Evolutionary conservation across 2,329 filamentous ascomycete genomes (phyloP), one percentile per base, ranked within the genome.

Genomic region (Alternaria arborescens): DNA sequence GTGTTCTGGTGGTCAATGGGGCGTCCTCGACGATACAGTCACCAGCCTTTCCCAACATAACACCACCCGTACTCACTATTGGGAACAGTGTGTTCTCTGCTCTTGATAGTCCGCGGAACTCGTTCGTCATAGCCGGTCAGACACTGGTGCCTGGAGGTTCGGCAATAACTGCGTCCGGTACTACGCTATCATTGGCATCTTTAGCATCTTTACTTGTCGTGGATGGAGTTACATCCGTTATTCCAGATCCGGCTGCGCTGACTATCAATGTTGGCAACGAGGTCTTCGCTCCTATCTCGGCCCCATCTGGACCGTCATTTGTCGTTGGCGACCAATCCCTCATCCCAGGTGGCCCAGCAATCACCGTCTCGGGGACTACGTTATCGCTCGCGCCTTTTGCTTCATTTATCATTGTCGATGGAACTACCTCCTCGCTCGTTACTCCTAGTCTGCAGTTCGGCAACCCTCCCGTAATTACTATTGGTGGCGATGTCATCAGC

Each of bases 91-190:
- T 71, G 7, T 73, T 73, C 62, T 69, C 62, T 5, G 65, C 74
- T 30, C 52, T 72, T 10, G 73, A 6, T 53, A 67, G 12, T 54
- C 66, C 11, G 76, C 74, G 0, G 74, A 71, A 6, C 66, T 76
- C 74, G 6, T 80, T 79, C 59, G 32, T 80, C 3, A 76, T 82
- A 41, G 66, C 59, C n/a, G 78, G 77, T 0, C 73, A 79, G 40
- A 79, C 78, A 1, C 66, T 82, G 2, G 70, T 68, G 2, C 75
- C 79, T 7, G 67, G 65, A 18, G 77, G 76, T 14, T 74, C 75
- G 3, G 60, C 58, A 1, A 71, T 79, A 18, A 75, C 71, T 7
- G 64, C 77, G 2, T 61, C 62, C 16, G 76, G 76, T 5, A 75
- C 68, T 3, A 77, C 72, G 4, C 42, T 79, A 5, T 76, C 75